phyloP scores from a whole-genome alignment of 2,329 filamentous ascomycete genomes.

The Cryphonectria japonica region DNA sequence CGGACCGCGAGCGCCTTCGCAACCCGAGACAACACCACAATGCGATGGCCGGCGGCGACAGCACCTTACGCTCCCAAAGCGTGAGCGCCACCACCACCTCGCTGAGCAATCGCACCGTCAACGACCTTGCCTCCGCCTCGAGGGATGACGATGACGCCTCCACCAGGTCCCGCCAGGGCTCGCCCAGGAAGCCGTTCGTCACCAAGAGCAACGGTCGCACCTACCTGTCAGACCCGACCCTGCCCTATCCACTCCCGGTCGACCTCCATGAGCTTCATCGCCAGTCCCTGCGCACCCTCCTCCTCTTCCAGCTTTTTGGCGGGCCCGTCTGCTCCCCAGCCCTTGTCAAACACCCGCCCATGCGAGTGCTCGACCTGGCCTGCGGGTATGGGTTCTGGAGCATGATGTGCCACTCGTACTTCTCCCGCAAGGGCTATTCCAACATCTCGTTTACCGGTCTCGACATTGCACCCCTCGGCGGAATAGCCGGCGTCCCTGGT shows the following conservation, averaged over 20 bases:
- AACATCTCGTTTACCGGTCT: constrained; percentile 80
- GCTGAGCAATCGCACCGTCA: constrained; percentile 52
- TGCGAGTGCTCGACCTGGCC: constrained; percentile 80
- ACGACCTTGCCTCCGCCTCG: constrained; percentile 41
- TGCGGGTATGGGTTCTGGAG: constrained; percentile 93
- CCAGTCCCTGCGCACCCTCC: constrained; percentile 81
- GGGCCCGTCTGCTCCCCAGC: constrained; percentile 75
- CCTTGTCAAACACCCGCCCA: constrained; percentile 69
- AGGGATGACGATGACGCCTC: constrained; percentile 46
- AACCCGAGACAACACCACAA: constrained; percentile 22
- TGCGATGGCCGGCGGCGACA: constrained; percentile 39
- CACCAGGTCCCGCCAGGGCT: constrained; percentile 37
- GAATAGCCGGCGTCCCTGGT: constrained; percentile 27
- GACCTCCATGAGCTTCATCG: constrained; percentile 87
- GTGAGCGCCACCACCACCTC: constrained; percentile 48
- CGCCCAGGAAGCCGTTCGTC: constrained; percentile 60
- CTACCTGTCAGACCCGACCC: constrained; percentile 74
- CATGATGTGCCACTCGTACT: constrained; percentile 82
- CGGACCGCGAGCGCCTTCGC: constrained; percentile 20
- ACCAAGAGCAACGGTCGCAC: constrained; percentile 74
- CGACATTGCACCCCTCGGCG: constrained; percentile 70
- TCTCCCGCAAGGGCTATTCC: constrained; percentile 67
- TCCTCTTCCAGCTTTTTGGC: constrained; percentile 81
- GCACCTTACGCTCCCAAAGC: constrained; percentile 53
- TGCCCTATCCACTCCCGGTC: constrained; percentile 83